A percentile compares a stretch with the other conserved stretches of the same genome.
Conservation (phyloP, 768 basidiomycete genomes). For the Brasilioporus rufonigricans region DNA sequence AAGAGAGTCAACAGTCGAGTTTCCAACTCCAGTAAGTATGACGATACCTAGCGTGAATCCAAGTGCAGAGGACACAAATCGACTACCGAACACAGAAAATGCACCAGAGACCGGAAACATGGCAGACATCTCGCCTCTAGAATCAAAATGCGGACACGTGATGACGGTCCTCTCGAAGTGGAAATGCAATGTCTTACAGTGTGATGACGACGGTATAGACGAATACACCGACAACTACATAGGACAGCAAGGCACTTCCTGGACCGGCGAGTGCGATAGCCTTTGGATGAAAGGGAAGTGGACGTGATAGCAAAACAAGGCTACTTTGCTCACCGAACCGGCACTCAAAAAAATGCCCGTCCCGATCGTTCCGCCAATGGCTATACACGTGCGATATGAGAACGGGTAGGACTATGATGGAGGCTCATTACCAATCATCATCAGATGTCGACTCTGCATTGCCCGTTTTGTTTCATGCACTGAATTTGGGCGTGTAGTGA, state of each 20-base stretch:
- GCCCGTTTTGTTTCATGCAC: conserved; percentile 36
- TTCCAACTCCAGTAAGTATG: neutral
- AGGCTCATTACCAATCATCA: conserved; percentile 36
- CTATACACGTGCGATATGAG: conserved; percentile 23
- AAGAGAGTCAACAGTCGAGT: neutral
- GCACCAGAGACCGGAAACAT: conserved; percentile 62
- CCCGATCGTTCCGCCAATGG: conserved; percentile 58
- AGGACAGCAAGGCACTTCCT: conserved; percentile 60
- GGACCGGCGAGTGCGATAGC: conserved; percentile 58
- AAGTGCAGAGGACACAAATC: conserved; percentile 59
- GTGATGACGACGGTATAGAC: conserved; percentile 60
- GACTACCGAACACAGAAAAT: conserved; percentile 54
- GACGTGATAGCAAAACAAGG: neutral
- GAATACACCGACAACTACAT: conserved; percentile 56
- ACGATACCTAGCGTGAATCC: conserved; percentile 53
- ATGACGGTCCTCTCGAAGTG: neutral
- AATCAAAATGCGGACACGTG: neutral
- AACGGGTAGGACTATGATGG: neutral
- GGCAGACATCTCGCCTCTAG: conserved; percentile 63
- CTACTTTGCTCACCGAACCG: conserved; percentile 40
- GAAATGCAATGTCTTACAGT: conserved; percentile 35
- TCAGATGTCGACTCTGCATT: conserved; percentile 40
- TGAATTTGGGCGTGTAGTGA: conserved; percentile 7
- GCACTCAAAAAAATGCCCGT: conserved; percentile 62
- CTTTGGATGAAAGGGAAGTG: conserved; percentile 20